These are phyloP conservation scores for Termitomyces heimii DNA, from an alignment of 768 basidiomycete species.

Conservation along the genomic window DNA sequence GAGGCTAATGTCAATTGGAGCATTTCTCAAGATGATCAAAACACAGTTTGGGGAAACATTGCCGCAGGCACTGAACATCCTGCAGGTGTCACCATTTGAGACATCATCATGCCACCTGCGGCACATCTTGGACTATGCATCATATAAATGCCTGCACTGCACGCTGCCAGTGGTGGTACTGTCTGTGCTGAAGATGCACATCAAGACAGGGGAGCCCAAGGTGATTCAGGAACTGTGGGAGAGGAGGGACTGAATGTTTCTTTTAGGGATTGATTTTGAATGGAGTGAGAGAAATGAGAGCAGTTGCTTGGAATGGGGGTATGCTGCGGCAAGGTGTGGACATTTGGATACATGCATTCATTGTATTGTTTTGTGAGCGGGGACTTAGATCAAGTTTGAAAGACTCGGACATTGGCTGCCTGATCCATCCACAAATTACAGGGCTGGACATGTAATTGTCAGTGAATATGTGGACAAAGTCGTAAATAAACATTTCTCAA, in stretches of 20 bases:
- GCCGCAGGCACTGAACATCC: conserved; percentile 66
- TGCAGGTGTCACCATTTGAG: conserved; percentile 66
- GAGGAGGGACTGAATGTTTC: conserved; percentile 66
- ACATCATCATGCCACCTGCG: conserved; percentile 62
- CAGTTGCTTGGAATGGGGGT: conserved; percentile 74
- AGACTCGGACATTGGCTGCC: conserved; percentile 77
- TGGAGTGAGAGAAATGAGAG: conserved; percentile 68
- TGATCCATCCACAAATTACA: conserved; percentile 67
- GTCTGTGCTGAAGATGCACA: conserved; percentile 57
- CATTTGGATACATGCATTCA: conserved; percentile 55
- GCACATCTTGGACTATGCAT: conserved; percentile 57
- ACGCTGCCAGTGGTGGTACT: conserved; percentile 68
- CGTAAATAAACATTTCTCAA: conserved; percentile 55
- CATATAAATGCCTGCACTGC: conserved; percentile 65
- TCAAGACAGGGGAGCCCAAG: conserved; percentile 60
- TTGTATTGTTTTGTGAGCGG: background rate
- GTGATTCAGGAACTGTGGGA: conserved; percentile 67
- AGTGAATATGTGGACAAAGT: conserved; percentile 63
- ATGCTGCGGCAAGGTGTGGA: conserved; percentile 71
- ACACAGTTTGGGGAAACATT: conserved; percentile 80
- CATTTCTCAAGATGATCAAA: conserved; percentile 84
- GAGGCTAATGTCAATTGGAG: conserved; percentile 60
- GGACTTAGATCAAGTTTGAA: background rate
- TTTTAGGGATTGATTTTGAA: conserved; percentile 68
- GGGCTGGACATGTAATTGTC: conserved; percentile 70